Percentiles rank a stretch among this genome's conserved stretches.
phyloP scores from a whole-genome alignment of 768 basidiomycete species.

The Lyophyllum atratum region DNA sequence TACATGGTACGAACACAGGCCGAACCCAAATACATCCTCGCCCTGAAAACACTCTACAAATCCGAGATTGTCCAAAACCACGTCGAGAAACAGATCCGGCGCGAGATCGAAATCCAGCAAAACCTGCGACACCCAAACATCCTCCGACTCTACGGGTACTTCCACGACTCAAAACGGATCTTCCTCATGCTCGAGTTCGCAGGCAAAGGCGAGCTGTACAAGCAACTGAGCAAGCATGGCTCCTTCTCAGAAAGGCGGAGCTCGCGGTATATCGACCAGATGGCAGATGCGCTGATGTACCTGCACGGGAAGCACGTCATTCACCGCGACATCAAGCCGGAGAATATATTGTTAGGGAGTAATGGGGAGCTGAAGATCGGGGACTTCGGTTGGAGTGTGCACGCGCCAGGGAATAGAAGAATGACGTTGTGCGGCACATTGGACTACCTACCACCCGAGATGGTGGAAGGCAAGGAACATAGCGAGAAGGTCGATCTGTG shows the following conservation, averaged over 20 bases:
- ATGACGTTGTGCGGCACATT: constrained; percentile 94
- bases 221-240: constrained; percentile 85
- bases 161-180: constrained; percentile 97
- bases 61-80: constrained; percentile 88
- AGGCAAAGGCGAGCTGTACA: constrained; percentile 95
- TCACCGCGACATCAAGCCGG: constrained; percentile 98
- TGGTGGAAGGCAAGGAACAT: constrained; percentile 93
- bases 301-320: constrained; percentile 96
- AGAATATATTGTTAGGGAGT: constrained; percentile 91
- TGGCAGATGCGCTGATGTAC: constrained; percentile 94
- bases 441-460: constrained; percentile 97
- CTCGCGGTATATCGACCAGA: constrained; percentile 92
- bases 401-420: constrained; percentile 88
- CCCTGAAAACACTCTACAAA: constrained; percentile 96
- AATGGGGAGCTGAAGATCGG: constrained; percentile 98
- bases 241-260: constrained; percentile 88
- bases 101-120: constrained; percentile 98
- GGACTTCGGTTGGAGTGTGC: constrained; percentile 98
- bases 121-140: constrained; percentile 96
- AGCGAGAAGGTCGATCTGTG: constrained; percentile 91
- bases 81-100: constrained; percentile 95
- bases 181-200: constrained; percentile 99
- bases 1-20: constrained; percentile 96
- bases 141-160: constrained; percentile 93
- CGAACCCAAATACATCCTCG: constrained; percentile 89